Evolutionary conservation across 805 yeast genomes (phyloP).

Genomic region (Sugiyamaella valdiviana): DNA sequence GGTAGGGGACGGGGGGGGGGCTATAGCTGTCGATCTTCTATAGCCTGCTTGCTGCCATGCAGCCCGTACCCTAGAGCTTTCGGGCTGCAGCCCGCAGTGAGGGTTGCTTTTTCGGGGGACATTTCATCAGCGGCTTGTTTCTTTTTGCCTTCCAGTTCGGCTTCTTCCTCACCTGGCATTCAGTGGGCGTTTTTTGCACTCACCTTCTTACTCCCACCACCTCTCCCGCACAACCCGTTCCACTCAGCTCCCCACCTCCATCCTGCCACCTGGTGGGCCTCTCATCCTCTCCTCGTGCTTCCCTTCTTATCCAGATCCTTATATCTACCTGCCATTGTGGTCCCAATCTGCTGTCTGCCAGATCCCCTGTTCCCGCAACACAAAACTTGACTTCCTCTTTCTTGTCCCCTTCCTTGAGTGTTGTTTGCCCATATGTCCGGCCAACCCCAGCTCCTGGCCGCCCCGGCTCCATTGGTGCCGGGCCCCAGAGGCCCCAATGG

Average conservation of each 20-base stretch:
- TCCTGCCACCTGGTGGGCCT: not conserved
- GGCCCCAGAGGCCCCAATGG: conserved; percentile 17
- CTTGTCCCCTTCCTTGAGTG: not conserved
- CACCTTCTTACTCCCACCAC: not conserved
- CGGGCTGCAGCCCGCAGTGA: not conserved
- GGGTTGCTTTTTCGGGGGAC: not conserved
- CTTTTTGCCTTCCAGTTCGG: not conserved
- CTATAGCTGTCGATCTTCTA: too few relatives aligned
- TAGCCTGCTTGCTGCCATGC: not conserved
- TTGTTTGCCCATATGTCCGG: conserved; percentile 5
- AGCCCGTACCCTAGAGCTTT: not conserved
- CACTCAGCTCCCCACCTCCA: not conserved
- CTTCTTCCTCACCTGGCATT: not conserved
- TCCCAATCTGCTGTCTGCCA: too few relatives aligned
- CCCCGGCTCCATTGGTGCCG: conserved; percentile 15
- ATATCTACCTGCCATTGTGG: too few relatives aligned
- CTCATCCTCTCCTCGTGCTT: not conserved
- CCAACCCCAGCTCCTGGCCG: conserved; percentile 16
- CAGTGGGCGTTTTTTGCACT: not conserved
- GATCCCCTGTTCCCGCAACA: not conserved
- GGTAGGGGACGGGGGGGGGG: too few relatives aligned
- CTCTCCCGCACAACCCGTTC: not conserved
- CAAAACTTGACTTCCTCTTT: not conserved
- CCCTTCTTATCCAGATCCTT: too few relatives aligned
- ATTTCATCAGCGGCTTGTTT: not conserved